A percentile compares a stretch with the other conserved stretches of the same genome.
phyloP scores from a whole-genome alignment of 306 rosid species.

The Cicer cuneatum region DNA sequence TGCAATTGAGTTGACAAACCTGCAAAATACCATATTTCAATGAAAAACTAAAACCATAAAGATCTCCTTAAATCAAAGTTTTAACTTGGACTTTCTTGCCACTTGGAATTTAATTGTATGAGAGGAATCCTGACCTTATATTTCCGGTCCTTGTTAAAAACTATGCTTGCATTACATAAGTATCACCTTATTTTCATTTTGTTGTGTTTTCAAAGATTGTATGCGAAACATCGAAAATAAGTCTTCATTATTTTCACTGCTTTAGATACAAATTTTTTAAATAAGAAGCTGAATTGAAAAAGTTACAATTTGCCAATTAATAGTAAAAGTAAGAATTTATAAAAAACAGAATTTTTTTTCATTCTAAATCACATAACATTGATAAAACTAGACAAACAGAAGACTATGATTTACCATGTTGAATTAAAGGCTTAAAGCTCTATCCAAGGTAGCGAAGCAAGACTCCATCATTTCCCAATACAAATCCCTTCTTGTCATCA shows the following conservation, averaged over 20 bases:
- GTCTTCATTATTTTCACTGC: not conserved
- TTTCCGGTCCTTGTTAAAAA: constrained; percentile 22
- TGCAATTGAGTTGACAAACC: constrained; percentile 46
- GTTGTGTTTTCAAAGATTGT: not conserved
- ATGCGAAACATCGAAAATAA: not conserved
- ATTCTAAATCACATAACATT: constrained; percentile 20
- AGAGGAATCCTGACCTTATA: constrained; percentile 33
- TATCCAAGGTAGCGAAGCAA: constrained; percentile 94
- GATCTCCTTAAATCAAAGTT: constrained; percentile 29
- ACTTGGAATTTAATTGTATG: constrained; percentile 17
- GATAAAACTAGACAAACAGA: constrained; percentile 26
- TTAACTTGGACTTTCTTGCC: constrained; percentile 23
- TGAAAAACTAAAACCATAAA: constrained; percentile 33
- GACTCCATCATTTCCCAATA: constrained; percentile 94
- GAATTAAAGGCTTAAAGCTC: constrained; percentile 40
- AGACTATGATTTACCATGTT: constrained; percentile 52
- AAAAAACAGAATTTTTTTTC: not conserved
- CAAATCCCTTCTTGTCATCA: constrained; percentile 85
- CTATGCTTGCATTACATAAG: constrained; percentile 18
- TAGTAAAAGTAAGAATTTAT: not conserved
- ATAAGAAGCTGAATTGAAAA: not conserved
- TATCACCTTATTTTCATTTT: not conserved
- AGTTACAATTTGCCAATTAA: not conserved
- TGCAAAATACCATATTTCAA: constrained; percentile 40
- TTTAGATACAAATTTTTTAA: not conserved